Conservation (phyloP, 306 rosid species). For the Sophora flavescens region DNA sequence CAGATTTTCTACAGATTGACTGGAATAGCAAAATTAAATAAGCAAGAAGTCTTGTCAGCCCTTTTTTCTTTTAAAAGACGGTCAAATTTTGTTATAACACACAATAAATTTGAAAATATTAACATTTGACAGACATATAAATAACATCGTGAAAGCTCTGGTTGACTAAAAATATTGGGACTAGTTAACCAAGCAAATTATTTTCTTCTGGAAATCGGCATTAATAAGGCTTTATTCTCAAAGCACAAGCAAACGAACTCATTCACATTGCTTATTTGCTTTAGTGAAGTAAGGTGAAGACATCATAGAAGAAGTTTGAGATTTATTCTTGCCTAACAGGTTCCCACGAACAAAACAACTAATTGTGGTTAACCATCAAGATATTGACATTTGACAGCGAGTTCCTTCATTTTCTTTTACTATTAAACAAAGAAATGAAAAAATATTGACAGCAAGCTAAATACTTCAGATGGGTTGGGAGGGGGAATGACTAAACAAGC, state of each 20-base stretch:
- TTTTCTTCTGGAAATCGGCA: constrained; percentile 20
- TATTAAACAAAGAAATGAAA: not conserved
- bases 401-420: constrained; percentile 15
- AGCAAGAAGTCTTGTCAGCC: constrained; percentile 36
- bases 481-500: constrained; percentile 32
- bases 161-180: constrained; percentile 20
- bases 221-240: constrained; percentile 17
- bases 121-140: constrained; percentile 15
- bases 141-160: constrained; percentile 27
- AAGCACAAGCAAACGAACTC: constrained; percentile 22
- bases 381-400: constrained; percentile 34
- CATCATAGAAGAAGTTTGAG: constrained; percentile 18
- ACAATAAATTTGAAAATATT: constrained; percentile 22
- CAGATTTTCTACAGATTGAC: constrained; percentile 54
- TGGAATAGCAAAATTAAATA: constrained; percentile 49
- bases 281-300: constrained; percentile 7
- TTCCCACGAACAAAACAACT: constrained; percentile 14
- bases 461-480: constrained; percentile 15
- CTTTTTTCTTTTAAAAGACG: constrained; percentile 26
- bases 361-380: not conserved
- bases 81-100: not conserved
- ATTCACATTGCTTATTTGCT: not conserved
- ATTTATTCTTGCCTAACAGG: constrained; percentile 31
- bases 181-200: constrained; percentile 11
- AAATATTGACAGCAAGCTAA: constrained; percentile 18